Evolutionary conservation across 805 yeast genomes (phyloP).

Genomic region (Metschnikowia dekortorum): DNA sequence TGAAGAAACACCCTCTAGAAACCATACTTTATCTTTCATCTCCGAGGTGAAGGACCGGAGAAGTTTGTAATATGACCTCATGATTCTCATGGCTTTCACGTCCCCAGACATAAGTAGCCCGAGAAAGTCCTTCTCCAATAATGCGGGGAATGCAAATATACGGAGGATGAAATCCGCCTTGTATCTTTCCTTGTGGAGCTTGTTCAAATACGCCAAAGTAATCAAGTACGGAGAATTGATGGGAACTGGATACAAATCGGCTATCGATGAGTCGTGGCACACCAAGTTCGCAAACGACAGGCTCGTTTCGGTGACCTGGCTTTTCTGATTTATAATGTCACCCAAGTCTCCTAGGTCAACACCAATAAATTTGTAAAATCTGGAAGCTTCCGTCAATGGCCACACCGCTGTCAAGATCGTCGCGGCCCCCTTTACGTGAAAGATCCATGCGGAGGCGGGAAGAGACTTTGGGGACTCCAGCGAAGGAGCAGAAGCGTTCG

Average conservation of each 20-base stretch:
- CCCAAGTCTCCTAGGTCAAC: constrained; percentile 89
- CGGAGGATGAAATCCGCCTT: constrained; percentile 83
- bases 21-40: constrained; percentile 90
- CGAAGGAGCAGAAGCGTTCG: constrained; percentile 72
- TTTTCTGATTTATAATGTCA: constrained; percentile 48
- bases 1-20: constrained; percentile 74
- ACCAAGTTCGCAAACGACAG: constrained; percentile 51
- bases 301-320: constrained; percentile 20
- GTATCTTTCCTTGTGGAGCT: constrained; percentile 73
- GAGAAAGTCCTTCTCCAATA: constrained; percentile 75
- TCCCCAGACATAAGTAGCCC: constrained; percentile 81
- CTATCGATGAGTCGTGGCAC: constrained; percentile 82
- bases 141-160: constrained; percentile 89
- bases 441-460: constrained; percentile 95
- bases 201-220: constrained; percentile 83
- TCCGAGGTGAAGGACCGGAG: constrained; percentile 78
- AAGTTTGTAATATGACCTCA: constrained; percentile 81
- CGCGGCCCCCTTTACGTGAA: constrained; percentile 96
- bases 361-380: constrained; percentile 55
- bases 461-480: constrained; percentile 49
- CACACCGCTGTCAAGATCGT: constrained; percentile 94
- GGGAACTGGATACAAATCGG: constrained; percentile 83
- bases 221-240: constrained; percentile 79
- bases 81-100: constrained; percentile 80
- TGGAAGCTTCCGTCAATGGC: constrained; percentile 57